phyloP scores from a whole-genome alignment of 2,329 filamentous ascomycete genomes.

The Dactylella cylindrospora region DNA sequence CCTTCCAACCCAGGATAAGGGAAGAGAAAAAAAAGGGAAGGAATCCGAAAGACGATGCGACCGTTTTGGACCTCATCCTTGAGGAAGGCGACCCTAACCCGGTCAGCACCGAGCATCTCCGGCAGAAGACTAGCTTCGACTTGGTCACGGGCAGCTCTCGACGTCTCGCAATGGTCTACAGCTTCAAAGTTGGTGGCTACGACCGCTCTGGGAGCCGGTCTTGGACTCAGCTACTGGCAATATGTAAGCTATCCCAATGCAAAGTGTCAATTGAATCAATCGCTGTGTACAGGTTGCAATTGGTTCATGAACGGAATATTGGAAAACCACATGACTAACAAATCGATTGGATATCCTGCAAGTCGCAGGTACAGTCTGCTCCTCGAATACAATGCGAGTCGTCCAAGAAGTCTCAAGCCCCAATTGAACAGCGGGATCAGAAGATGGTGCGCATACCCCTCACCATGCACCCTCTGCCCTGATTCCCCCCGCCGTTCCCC shows the following conservation, averaged over 20 bases:
- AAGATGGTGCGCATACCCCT: conserved; percentile 23
- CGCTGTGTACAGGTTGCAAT: too few species aligned
- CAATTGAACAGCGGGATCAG: conserved; percentile 41
- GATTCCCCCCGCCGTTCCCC: conserved; percentile 20
- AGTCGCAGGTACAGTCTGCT: too few species aligned
- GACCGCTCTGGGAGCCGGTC: conserved; percentile 10
- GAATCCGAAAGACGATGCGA: too few species aligned
- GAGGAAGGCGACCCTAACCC: conserved; percentile 19
- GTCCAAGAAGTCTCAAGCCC: conserved; percentile 18
- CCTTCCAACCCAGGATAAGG: too few species aligned
- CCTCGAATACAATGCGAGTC: conserved; percentile 39
- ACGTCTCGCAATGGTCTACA: conserved; percentile 12
- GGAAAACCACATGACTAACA: too few species aligned
- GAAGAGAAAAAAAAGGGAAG: too few species aligned
- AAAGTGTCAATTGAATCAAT: too few species aligned
- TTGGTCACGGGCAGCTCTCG: conserved; percentile 10
- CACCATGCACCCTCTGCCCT: background rate
- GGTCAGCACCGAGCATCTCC: conserved; percentile 21
- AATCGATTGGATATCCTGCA: too few species aligned
- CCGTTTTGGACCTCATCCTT: conserved; percentile 29
- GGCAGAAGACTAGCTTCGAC: conserved; percentile 31
- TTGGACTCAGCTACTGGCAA: conserved; percentile 34
- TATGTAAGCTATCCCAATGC: too few species aligned
- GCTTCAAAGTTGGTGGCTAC: conserved; percentile 23
- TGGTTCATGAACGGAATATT: too few species aligned